These are phyloP conservation scores for Pseudoscleropodium purum DNA, from an alignment of 225 moss, liverwort and hornwort genomes.

Conservation along the genomic window DNA sequence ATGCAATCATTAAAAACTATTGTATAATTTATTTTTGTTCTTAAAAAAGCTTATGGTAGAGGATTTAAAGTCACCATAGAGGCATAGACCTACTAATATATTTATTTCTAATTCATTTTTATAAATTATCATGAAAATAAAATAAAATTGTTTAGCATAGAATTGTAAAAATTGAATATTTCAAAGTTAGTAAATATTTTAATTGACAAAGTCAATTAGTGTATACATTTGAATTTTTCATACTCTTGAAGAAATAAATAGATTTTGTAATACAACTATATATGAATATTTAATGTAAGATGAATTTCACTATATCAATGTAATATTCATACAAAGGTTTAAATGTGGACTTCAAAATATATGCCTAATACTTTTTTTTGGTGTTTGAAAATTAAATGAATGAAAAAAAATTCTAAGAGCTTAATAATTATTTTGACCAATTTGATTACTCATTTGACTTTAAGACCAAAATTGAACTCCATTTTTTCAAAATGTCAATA, in stretches of 20 bases:
- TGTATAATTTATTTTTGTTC: background rate
- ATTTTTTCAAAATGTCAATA: background rate
- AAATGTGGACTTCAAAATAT: background rate
- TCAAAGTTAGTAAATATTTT: too few relatives aligned
- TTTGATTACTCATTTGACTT: background rate
- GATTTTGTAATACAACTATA: background rate
- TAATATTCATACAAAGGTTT: background rate
- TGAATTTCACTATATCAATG: background rate
- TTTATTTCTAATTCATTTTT: background rate
- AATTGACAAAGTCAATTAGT: background rate
- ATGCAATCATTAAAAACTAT: background rate
- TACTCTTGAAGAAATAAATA: background rate
- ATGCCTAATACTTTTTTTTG: background rate
- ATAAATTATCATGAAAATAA: background rate
- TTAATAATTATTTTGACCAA: too few relatives aligned
- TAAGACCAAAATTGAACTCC: rapidly evolving
- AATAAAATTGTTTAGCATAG: rapidly evolving
- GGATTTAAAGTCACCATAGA: background rate
- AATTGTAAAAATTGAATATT: background rate
- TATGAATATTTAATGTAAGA: too few relatives aligned
- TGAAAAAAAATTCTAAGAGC: background rate
- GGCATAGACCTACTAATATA: background rate
- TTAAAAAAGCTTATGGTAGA: too few relatives aligned
- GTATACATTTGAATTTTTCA: background rate
- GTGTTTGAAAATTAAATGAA: background rate